Conservation (phyloP, 108 stramenopile species). For the Pinguiococcus pyrenoidosus region DNA sequence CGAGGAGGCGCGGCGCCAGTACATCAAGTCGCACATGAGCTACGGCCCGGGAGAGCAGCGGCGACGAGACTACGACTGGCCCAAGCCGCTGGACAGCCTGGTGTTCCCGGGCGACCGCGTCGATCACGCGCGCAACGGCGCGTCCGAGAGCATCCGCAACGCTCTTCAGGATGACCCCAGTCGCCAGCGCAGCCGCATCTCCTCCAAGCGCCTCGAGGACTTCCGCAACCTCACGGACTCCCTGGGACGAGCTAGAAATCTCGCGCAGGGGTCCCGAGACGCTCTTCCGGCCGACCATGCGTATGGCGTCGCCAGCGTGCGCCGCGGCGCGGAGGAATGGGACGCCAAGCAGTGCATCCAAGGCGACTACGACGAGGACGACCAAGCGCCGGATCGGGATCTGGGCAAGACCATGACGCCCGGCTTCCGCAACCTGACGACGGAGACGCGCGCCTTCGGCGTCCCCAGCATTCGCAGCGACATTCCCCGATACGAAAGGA, state of each 20-base stretch:
- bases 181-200: constrained; percentile 4
- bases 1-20: constrained; percentile 1
- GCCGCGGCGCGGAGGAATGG: constrained; percentile 21
- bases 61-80: constrained; percentile 49
- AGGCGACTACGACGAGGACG: constrained; percentile 31
- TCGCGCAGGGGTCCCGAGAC: constrained; percentile 24
- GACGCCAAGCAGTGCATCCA: constrained; percentile 32
- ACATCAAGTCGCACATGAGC: constrained; percentile 23
- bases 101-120: constrained; percentile 19
- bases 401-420: constrained; percentile 47
- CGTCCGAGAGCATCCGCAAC: constrained; percentile 28
- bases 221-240: constrained; percentile 30
- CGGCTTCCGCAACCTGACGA: constrained; percentile 46
- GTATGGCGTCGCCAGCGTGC: constrained; percentile 1
- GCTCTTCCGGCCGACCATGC: constrained; percentile 1
- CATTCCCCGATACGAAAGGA: constrained; percentile 37
- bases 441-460: constrained; percentile 42
- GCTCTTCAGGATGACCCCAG: constrained; percentile 29
- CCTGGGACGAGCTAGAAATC: constrained; percentile 28
- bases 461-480: constrained; percentile 46
- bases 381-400: constrained; percentile 38
- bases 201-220: constrained; percentile 17
- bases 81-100: too few relatives aligned
- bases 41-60: constrained; percentile 49
- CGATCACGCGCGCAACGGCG: constrained; percentile 14